Conservation (phyloP, 2,329 filamentous ascomycete species). For the Fusarium camptoceras region DNA sequence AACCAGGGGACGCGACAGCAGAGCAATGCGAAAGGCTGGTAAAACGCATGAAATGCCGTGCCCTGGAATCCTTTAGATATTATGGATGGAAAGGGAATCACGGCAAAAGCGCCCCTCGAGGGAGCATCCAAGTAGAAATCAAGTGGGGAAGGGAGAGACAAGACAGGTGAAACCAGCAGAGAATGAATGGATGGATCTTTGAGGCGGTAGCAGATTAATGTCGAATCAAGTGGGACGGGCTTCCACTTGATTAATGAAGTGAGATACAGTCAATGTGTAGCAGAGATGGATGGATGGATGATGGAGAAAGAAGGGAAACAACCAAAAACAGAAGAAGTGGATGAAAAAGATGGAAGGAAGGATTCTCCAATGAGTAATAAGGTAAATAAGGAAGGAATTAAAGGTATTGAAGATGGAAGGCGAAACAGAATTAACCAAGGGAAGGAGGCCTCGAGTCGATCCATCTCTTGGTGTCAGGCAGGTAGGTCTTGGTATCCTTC, state of each 20-base stretch:
- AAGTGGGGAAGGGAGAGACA: conserved; percentile 34
- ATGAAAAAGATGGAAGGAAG: conserved; percentile 6
- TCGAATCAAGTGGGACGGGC: conserved; percentile 22
- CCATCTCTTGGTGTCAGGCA: conserved; percentile 14
- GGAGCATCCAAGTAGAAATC: conserved; percentile 28
- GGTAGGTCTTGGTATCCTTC: conserved; percentile 20
- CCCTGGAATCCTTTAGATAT: conserved; percentile 40
- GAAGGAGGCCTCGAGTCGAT: conserved; percentile 35
- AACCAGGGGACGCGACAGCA: conserved; percentile 40
- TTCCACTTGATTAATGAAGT: conserved; percentile 3
- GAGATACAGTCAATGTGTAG: conserved; percentile 16
- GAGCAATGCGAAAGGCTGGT: conserved; percentile 34
- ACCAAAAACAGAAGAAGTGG: conserved; percentile 2
- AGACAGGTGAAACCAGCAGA: conserved; percentile 37
- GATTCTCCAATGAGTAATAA: not conserved
- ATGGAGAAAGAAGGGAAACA: conserved; percentile 1
- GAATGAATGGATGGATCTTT: conserved; percentile 9
- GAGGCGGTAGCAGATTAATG: conserved; percentile 6
- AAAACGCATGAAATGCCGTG: conserved; percentile 30
- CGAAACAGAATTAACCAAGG: conserved; percentile 15
- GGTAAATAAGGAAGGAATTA: conserved; percentile 16
- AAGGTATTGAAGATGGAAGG: conserved; percentile 3
- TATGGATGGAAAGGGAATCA: conserved; percentile 23
- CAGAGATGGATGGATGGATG: not conserved
- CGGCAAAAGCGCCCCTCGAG: conserved; percentile 34